Evolutionary conservation across 257 asterid species (phyloP).

Genomic region (Fraxinus anomala): DNA sequence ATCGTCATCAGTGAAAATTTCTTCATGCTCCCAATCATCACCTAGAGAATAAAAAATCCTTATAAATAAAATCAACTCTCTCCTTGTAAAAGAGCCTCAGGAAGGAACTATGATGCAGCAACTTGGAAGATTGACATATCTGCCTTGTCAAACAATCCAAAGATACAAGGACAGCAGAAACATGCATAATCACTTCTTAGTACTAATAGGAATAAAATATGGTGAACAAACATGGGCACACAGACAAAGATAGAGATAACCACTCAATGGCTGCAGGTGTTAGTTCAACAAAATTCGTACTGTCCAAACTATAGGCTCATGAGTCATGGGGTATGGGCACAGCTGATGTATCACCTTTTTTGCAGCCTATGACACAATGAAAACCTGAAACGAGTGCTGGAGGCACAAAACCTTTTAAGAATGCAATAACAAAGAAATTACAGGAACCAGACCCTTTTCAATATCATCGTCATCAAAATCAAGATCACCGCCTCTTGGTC

Average conservation of each 20-base stretch:
- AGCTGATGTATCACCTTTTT: not conserved
- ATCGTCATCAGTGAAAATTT: constrained; percentile 94
- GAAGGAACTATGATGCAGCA: not conserved
- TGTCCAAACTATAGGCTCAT: not conserved
- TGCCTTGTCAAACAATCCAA: not conserved
- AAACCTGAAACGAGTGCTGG: constrained; percentile 10
- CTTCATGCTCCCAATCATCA: constrained; percentile 99
- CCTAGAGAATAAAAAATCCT: constrained; percentile 43
- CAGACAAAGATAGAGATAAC: not conserved
- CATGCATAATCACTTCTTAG: constrained; percentile 1
- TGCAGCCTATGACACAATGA: not conserved
- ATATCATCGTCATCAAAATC: constrained; percentile 94
- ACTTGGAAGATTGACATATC: not conserved
- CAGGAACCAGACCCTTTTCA: constrained; percentile 65
- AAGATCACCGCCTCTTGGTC: constrained; percentile 95
- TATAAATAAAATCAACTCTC: constrained; percentile 15
- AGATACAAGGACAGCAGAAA: constrained; percentile 5
- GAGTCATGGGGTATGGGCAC: not conserved
- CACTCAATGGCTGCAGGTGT: not conserved
- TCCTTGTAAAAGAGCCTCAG: not conserved
- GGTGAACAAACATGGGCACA: constrained; percentile 2
- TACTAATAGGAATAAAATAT: not conserved
- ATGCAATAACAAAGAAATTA: constrained; percentile 8
- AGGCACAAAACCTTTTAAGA: not conserved
- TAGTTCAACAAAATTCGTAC: not conserved